Evolutionary conservation across 345 rosid genomes (phyloP), one percentile per base, ranked within the genome.

Genomic region (Carallia pectinifolia): DNA sequence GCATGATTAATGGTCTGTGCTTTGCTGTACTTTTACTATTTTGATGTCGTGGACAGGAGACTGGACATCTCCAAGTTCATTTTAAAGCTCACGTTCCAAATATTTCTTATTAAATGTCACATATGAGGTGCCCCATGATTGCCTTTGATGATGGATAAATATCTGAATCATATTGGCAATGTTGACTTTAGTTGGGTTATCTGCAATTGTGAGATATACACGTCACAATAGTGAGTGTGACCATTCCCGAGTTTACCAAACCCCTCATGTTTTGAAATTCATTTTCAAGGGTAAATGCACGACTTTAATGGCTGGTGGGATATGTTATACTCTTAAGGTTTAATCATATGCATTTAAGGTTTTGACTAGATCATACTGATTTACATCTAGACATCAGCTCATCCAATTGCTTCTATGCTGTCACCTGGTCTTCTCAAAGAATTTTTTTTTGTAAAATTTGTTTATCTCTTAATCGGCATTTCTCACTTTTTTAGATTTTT

Each of bases 21-120:
- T 58, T 9, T 64, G 19, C 33, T 39, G 62, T 62, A 7, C 44
- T 44, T 27, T 19, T 8, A 44, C 39, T 54, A n/a, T 52, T 29
- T 17, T 53, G 37, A 33, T 62, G 3, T 37, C 67, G 54, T 63
- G 52, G 71, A 61, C 38, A 19, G 40, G 58, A 70, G 40, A 18
- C 36, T 58, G 38, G 47, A 23, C n/a, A 59, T 65, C 13, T 15
- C 37, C 54, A 53, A 60, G 47, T 27, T 17, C 50, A 48, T 37
- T 40, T 59, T 17, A 38, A 29, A 44, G 12, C 29, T 58, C 15
- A 63, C 54, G 64, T 19, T 29, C 52, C 37, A 58, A 9, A 54
- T 33, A 33, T 36, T 27, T 19, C 53, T n/a, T 61, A 38, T 63
- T 13, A 16, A 59, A 29, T 59, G 53, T 54, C 39, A 63, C 37